Evolutionary conservation across 2,329 filamentous ascomycete species (phyloP).

Genomic region (Penicillium hesseltinei): DNA sequence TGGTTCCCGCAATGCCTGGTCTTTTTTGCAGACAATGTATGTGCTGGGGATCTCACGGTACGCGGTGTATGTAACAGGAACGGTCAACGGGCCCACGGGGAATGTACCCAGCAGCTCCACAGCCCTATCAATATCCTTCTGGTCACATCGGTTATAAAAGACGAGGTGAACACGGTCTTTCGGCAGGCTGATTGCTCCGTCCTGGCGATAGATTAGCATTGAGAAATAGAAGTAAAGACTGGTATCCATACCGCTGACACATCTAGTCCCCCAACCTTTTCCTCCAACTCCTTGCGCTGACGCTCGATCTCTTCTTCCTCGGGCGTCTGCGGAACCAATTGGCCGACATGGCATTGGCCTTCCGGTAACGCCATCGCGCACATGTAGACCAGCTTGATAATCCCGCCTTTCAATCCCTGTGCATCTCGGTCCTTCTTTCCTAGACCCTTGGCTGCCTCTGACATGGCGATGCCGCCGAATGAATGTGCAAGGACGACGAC

Average conservation of each 20-base stretch:
- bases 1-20: conserved; percentile 20
- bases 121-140: conserved; percentile 25
- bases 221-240: neutral
- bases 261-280: conserved; percentile 17
- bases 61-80: conserved; percentile 30
- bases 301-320: conserved; percentile 26
- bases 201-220: conserved; percentile 13
- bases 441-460: conserved; percentile 31
- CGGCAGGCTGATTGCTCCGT: conserved; percentile 24
- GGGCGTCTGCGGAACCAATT: conserved; percentile 23
- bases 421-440: conserved; percentile 23
- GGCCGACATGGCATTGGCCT: conserved; percentile 24
- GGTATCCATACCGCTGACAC: conserved; percentile 17
- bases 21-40: conserved; percentile 32
- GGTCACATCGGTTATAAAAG: conserved; percentile 27
- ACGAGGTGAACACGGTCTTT: conserved; percentile 16
- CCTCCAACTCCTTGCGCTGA: conserved; percentile 15
- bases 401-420: conserved; percentile 17
- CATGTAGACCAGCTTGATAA: conserved; percentile 30
- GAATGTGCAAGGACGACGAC: conserved; percentile 35
- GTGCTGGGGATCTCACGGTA: conserved; percentile 30
- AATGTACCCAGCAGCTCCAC: conserved; percentile 25
- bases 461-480: conserved; percentile 34
- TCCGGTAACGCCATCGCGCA: conserved; percentile 27
- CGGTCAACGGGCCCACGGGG: conserved; percentile 21